These are phyloP conservation scores for Funneliformis geosporum DNA, from an alignment of 192 early-diverging fungal species.

Conservation along the genomic window DNA sequence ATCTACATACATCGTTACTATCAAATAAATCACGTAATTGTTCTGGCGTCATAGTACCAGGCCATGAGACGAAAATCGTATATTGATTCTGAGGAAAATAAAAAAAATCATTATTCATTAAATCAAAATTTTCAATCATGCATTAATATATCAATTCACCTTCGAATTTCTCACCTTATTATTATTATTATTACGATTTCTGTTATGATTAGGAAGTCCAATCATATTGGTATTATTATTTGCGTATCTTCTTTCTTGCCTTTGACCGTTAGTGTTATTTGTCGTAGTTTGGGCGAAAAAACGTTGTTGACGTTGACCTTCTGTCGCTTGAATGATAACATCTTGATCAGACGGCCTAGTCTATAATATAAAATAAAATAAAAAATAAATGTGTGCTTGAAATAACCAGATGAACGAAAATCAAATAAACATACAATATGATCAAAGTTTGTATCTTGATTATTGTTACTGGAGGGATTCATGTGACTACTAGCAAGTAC, in stretches of 20 bases:
- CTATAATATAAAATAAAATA: background rate
- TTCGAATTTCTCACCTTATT: background rate
- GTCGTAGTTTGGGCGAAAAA: background rate
- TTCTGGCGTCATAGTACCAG: background rate
- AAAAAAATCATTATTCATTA: background rate
- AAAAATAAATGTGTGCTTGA: background rate
- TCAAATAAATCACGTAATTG: background rate
- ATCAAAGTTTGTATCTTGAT: background rate
- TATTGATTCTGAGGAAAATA: background rate
- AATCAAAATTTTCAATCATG: background rate
- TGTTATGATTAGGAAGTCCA: background rate
- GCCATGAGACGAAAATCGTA: background rate
- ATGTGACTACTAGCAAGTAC: background rate
- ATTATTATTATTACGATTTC: background rate
- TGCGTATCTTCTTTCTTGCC: too few relatives aligned
- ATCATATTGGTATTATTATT: background rate
- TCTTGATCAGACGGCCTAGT: background rate
- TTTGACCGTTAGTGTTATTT: background rate
- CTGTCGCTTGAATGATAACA: background rate
- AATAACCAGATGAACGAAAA: background rate
- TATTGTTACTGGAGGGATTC: background rate
- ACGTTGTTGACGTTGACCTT: background rate
- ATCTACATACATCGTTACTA: background rate
- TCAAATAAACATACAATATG: background rate
- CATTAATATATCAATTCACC: too few relatives aligned